Percentiles rank a stretch among this genome's conserved stretches.
Conservation (phyloP, 768 basidiomycete species). For the Phanerochaete carnosa region DNA sequence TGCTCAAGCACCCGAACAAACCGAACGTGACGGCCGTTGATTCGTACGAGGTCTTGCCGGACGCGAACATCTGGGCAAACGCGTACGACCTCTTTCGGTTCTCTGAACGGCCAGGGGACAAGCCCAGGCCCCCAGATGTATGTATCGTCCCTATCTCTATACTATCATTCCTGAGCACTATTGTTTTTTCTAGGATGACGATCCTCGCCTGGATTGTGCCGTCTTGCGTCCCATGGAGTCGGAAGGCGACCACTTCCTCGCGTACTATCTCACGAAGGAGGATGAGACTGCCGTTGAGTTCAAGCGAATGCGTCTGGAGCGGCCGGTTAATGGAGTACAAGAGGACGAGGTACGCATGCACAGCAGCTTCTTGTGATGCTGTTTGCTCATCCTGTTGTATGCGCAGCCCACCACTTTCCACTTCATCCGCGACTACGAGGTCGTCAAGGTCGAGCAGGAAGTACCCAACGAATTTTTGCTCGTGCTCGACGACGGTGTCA, state of each 20-base stretch:
- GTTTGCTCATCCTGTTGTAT: neutral
- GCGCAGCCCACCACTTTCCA: constrained; percentile 66
- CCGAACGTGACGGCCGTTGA: constrained; percentile 71
- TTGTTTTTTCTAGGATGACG: constrained; percentile 50
- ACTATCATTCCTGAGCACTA: neutral
- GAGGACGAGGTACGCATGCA: constrained; percentile 47
- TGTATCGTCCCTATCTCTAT: constrained; percentile 18
- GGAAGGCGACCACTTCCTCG: constrained; percentile 84
- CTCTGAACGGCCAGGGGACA: constrained; percentile 82
- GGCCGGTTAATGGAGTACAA: constrained; percentile 41
- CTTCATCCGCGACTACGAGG: constrained; percentile 83
- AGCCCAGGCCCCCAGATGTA: constrained; percentile 52
- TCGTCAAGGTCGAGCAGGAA: constrained; percentile 82
- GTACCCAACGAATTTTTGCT: constrained; percentile 82
- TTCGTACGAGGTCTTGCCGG: constrained; percentile 80
- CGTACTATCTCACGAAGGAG: constrained; percentile 78
- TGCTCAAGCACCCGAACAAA: constrained; percentile 77
- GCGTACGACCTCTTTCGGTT: constrained; percentile 87
- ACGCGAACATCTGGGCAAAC: constrained; percentile 85
- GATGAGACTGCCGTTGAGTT: constrained; percentile 67
- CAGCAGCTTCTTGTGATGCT: neutral
- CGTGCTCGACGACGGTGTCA: constrained; percentile 57
- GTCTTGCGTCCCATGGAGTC: constrained; percentile 85
- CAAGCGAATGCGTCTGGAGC: constrained; percentile 54
- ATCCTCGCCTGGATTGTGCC: constrained; percentile 81